Evolutionary conservation across 306 rosid species (phyloP), one percentile per base, ranked within the genome.

Genomic region (Medicago lupulina): DNA sequence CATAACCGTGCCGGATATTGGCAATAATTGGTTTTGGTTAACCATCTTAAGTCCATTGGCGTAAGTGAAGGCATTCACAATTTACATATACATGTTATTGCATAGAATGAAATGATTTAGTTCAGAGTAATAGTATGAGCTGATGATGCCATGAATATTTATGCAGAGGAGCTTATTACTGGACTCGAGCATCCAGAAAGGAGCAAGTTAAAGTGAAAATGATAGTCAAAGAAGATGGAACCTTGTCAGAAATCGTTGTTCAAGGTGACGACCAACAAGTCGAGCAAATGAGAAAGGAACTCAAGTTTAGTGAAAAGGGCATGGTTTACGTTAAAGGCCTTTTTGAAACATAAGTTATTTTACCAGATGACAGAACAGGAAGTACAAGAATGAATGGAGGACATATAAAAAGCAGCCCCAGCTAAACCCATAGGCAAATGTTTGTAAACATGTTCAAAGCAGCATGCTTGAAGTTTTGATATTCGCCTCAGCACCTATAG

Each of bases 211-310:
- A 90, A 87, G 96, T 93, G 62, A 93, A 89, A 82, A 67, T 93
- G 88, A 43, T 75, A 0, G 88, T 93, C 40, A 82, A 55, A 17
- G 89, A 90, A 7, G 92, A 91, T 4, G 87, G 90, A 44, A 75
- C 53, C 10, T 53, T 79, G 9, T 81, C 89, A 5, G 98, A 93
- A 86, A 73, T 93, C 15, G 5, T 85, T 12, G 98, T 91, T 70
- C 92, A 86, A 84, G 98, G 97, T 50, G 97, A 93, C 61, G 97
- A 93, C 73, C 98, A 93, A 79, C 98, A 93, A 71, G 94, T 90
- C 0, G 95, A 90, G 74, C 96, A 89, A 71, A 79, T 87, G 93
- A 81, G 98, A 43, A 89, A 85, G 86, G 95, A 93, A 51, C 95
- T 93, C 51, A 81, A 80, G 75, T 82, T 87, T 12, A 90, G 88